Evolutionary conservation across 345 rosid genomes (phyloP).

Genomic region (Hevea brasiliensis): DNA sequence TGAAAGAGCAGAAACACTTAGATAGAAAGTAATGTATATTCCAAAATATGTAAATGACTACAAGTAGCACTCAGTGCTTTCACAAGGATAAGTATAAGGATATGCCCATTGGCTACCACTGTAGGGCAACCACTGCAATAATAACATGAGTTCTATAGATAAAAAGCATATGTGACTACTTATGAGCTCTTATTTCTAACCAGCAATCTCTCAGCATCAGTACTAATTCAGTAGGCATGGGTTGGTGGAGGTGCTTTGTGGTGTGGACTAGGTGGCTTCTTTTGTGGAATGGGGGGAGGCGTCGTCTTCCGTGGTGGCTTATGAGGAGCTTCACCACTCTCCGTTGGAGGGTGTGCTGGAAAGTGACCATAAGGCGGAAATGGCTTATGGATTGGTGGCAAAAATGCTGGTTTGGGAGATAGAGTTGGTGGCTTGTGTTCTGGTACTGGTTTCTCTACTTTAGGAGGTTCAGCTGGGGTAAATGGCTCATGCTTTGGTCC

Average conservation of each 20-base stretch:
- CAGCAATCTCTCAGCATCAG: neutral
- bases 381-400: slow-evolving; percentile 19
- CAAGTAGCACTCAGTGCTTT: neutral
- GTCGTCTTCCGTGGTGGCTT: slow-evolving; percentile 17
- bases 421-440: slow-evolving; percentile 14
- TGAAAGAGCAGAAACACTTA: no score
- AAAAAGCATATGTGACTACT: neutral
- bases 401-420: slow-evolving; percentile 8
- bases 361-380: slow-evolving; percentile 6
- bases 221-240: slow-evolving; percentile 15
- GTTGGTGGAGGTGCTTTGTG: slow-evolving; percentile 21
- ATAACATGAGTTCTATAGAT: neutral
- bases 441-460: neutral
- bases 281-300: slow-evolving; percentile 11
- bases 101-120: neutral
- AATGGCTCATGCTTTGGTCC: slow-evolving; percentile 1
- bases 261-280: slow-evolving; percentile 13
- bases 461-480: neutral
- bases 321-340: slow-evolving; percentile 15
- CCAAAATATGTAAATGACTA: no score
- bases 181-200: slow-evolving; percentile 8
- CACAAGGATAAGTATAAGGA: neutral
- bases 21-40: no score
- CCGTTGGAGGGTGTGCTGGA: slow-evolving; percentile 16
- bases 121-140: neutral